Evolutionary conservation across 345 rosid species (phyloP).

Genomic region (Draba incana): DNA sequence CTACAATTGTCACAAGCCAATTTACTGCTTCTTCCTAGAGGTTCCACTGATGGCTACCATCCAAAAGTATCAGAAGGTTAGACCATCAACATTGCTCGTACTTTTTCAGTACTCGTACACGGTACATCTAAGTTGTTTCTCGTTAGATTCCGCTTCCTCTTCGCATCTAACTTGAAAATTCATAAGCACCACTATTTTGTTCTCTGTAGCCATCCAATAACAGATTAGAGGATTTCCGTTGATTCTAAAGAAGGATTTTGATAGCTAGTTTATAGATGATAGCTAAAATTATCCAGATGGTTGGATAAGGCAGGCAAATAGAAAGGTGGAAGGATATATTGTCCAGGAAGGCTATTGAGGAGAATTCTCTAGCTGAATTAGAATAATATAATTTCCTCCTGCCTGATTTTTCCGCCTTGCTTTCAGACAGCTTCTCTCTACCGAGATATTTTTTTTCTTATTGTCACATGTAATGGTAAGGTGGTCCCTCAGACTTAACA

Average conservation of each 20-base stretch:
- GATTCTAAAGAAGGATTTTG: neutral
- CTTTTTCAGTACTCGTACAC: conserved; percentile 1
- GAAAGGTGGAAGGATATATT: neutral
- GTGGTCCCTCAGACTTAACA: conserved; percentile 2
- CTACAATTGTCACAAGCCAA: conserved; percentile 87
- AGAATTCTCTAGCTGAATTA: no score
- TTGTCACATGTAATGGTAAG: neutral
- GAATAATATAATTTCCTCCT: neutral
- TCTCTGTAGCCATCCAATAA: neutral
- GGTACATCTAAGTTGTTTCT: neutral
- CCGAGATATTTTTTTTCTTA: neutral
- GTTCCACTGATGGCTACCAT: conserved; percentile 74
- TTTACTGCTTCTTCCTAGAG: conserved; percentile 88
- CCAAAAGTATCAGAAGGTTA: conserved; percentile 95
- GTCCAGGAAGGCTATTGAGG: no score
- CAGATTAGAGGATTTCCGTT: neutral
- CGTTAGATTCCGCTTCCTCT: conserved; percentile 4
- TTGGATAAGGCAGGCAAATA: neutral
- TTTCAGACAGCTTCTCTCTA: conserved; percentile 7
- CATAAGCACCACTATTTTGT: neutral
- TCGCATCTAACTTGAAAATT: neutral
- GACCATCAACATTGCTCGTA: conserved; percentile 43
- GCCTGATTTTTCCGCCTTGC: conserved; percentile 11
- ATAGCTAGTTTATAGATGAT: no score
- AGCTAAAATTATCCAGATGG: conserved; percentile 2